Percentiles rank a stretch among this genome's conserved stretches.
Conservation (phyloP, 1,284 basidiomycete genomes). For the Apiotrichum domesticum region DNA sequence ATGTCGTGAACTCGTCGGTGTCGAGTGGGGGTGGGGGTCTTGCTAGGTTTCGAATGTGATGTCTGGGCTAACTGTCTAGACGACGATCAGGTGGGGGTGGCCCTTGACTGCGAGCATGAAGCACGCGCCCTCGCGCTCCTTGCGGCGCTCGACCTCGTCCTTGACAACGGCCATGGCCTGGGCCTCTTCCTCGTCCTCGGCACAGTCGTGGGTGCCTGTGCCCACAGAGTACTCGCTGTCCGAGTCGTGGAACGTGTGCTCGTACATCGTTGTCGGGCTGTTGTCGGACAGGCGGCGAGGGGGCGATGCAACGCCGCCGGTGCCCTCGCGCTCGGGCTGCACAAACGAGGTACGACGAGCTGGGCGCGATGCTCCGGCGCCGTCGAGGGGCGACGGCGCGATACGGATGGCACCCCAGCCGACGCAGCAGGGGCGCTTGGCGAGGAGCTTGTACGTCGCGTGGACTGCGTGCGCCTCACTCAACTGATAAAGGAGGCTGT, state of each 20-base stretch:
- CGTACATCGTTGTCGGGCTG: background rate
- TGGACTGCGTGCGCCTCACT: conserved; percentile 28
- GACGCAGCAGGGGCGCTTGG: conserved; percentile 27
- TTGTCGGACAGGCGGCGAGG: background rate
- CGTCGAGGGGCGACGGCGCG: conserved; percentile 26
- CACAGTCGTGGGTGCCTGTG: conserved; percentile 12
- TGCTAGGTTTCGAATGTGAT: too few relatives aligned
- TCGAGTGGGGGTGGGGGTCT: background rate
- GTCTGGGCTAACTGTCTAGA: conserved; percentile 11
- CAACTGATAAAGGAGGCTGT: conserved; percentile 38
- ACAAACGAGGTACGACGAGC: conserved; percentile 29
- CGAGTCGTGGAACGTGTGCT: conserved; percentile 18
- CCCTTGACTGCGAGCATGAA: conserved; percentile 43
- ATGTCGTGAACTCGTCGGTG: background rate
- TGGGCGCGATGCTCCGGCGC: conserved; percentile 14
- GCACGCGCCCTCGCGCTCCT: conserved; percentile 33
- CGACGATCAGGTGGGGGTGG: conserved; percentile 40
- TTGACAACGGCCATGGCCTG: conserved; percentile 33
- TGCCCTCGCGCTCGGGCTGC: conserved; percentile 10
- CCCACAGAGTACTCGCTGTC: conserved; percentile 18
- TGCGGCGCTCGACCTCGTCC: conserved; percentile 29
- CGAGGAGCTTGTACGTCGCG: conserved; percentile 40
- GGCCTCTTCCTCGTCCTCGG: conserved; percentile 36
- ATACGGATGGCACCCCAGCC: conserved; percentile 43
- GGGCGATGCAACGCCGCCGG: conserved; percentile 3